Conservation (phyloP, 108 stramenopile species). For the Heterococcus sp. region DNA sequence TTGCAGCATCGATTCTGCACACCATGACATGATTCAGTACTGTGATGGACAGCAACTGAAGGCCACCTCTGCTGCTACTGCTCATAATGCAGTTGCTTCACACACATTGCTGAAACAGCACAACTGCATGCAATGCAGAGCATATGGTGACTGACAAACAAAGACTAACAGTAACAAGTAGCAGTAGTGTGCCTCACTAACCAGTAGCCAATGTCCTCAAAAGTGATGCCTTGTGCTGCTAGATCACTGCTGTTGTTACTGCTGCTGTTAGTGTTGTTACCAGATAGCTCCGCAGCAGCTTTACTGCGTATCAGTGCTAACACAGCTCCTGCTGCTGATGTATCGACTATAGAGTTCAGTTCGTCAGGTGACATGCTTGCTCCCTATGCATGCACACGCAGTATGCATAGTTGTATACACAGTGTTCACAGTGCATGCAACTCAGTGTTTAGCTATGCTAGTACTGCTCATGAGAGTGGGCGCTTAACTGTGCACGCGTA, state of each 20-base stretch:
- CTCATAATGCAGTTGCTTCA: background rate
- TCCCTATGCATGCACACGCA: background rate
- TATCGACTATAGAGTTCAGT: constrained; percentile 17
- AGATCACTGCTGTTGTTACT: background rate
- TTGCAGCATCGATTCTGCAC: background rate
- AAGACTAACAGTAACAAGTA: background rate
- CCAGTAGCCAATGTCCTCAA: background rate
- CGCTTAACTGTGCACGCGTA: no score
- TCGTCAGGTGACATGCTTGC: constrained; percentile 21
- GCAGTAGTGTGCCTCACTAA: background rate
- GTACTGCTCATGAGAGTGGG: no score
- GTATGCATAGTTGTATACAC: constrained; percentile 7
- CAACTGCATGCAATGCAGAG: background rate
- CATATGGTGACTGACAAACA: background rate
- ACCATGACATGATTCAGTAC: background rate
- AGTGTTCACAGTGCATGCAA: constrained; percentile 37
- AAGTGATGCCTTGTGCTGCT: background rate
- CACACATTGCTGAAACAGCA: background rate
- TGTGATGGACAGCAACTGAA: background rate
- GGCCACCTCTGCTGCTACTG: background rate
- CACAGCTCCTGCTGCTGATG: constrained; percentile 17
- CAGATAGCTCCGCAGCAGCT: background rate
- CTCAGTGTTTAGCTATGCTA: no score
- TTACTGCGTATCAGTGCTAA: background rate
- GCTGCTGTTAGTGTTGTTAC: background rate